phyloP scores from a whole-genome alignment of 805 yeast genomes.

The Suhomyces sp. region DNA sequence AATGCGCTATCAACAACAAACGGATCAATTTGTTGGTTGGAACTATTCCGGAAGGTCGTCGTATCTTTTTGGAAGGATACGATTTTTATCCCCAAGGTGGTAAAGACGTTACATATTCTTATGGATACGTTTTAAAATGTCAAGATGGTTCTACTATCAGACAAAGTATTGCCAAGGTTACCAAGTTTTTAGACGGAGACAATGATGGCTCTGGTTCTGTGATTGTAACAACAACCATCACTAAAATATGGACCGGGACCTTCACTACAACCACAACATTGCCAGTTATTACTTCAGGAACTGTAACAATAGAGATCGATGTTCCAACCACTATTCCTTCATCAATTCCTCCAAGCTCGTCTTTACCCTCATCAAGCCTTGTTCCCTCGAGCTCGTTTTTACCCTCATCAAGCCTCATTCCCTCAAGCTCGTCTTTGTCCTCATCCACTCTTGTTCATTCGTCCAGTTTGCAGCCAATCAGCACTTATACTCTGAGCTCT shows the following conservation, averaged over 20 bases:
- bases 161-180: neutral
- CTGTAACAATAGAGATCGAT: neutral
- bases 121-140: conserved; percentile 10
- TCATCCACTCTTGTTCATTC: too few relatives aligned
- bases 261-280: neutral
- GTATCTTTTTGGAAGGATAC: conserved; percentile 15
- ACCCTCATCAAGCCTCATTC: neutral
- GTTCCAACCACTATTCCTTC: neutral
- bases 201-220: neutral
- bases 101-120: conserved; percentile 8
- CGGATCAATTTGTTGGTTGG: conserved; percentile 5
- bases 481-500: neutral
- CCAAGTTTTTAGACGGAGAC: neutral
- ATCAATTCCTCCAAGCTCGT: neutral
- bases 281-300: neutral
- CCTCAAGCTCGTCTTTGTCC: too few relatives aligned
- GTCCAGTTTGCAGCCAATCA: neutral
- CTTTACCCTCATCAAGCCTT: neutral
- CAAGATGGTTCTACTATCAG: conserved; percentile 8
- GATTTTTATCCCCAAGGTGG: conserved; percentile 7
- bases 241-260: neutral
- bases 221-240: neutral
- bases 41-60: conserved; percentile 8
- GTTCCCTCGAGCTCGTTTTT: too few relatives aligned
- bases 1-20: conserved; percentile 3